phyloP scores from a whole-genome alignment of 306 rosid genomes.

The Echinosophora koreensis region DNA sequence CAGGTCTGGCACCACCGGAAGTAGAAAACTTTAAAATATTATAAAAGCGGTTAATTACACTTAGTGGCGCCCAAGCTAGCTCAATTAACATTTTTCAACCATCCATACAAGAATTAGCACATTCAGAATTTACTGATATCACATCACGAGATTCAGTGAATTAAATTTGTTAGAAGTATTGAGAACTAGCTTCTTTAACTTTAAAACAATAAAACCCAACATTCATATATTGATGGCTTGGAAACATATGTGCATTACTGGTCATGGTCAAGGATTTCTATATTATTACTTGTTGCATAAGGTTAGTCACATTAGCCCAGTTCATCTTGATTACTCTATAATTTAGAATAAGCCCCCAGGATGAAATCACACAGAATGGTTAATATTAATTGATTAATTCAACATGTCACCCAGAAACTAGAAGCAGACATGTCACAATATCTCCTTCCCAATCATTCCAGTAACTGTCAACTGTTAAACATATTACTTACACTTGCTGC shows the following conservation, averaged over 20 bases:
- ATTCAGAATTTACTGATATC: background rate
- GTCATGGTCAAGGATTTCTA: constrained; percentile 1
- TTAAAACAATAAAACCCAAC: constrained; percentile 10
- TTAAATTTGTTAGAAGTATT: background rate
- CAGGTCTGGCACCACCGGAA: background rate
- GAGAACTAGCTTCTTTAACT: constrained; percentile 1
- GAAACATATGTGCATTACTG: background rate
- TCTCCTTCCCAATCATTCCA: constrained; percentile 8
- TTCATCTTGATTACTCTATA: constrained; percentile 23
- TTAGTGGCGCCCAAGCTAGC: background rate
- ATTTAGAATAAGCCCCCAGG: constrained; percentile 29
- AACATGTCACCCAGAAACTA: constrained; percentile 26
- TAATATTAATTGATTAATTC: constrained; percentile 25
- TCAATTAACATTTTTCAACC: constrained; percentile 11
- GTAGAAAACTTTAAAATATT: constrained; percentile 7
- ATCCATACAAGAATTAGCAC: background rate
- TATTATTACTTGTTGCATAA: background rate
- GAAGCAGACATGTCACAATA: constrained; percentile 24
- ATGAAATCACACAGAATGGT: constrained; percentile 19
- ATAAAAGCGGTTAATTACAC: background rate
- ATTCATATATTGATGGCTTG: background rate
- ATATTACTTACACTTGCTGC: constrained; percentile 65
- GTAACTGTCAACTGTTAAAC: constrained; percentile 12
- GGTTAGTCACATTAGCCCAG: constrained; percentile 18
- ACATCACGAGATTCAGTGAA: constrained; percentile 1